A percentile compares a stretch with the other conserved stretches of the same genome.
phyloP scores from a whole-genome alignment of 2,329 filamentous ascomycete genomes.

The Alternaria sp. region DNA sequence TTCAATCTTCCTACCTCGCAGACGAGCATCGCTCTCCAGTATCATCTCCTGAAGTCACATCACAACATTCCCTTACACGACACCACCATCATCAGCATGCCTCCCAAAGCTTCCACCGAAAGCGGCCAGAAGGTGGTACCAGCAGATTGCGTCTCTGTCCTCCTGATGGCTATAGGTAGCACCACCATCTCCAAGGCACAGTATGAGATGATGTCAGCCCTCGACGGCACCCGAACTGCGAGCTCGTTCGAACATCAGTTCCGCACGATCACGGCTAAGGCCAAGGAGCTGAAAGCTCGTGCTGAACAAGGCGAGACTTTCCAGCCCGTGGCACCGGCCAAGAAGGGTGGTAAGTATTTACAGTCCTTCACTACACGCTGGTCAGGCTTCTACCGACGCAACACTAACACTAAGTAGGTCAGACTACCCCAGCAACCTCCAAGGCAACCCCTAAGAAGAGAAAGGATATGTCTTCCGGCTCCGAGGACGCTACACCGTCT shows the following conservation, averaged over 20 bases:
- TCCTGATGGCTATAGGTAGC: constrained; percentile 27
- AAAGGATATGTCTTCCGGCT: constrained; percentile 13
- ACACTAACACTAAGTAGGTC: constrained; percentile 16
- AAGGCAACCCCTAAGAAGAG: constrained; percentile 3
- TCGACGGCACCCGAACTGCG: constrained; percentile 25
- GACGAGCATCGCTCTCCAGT: background rate
- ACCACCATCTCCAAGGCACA: constrained; percentile 22
- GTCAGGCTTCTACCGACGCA: too few species aligned
- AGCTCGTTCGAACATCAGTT: constrained; percentile 15
- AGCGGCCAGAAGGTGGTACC: constrained; percentile 22
- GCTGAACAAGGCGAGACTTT: constrained; percentile 34
- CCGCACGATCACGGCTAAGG: constrained; percentile 28
- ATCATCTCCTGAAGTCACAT: background rate
- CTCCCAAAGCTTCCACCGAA: constrained; percentile 11
- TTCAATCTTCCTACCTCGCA: background rate
- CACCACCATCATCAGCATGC: constrained; percentile 17
- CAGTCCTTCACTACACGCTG: background rate
- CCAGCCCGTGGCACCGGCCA: constrained; percentile 21
- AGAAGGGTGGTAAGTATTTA: constrained; percentile 32
- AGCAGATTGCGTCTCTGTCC: constrained; percentile 31
- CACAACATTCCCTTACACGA: background rate
- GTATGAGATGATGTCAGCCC: constrained; percentile 38
- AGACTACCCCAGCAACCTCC: constrained; percentile 1
- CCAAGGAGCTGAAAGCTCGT: constrained; percentile 39
- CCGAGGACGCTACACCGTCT: constrained; percentile 13